Evolutionary conservation across 129 eudicot species (phyloP).

Genomic region (Arctium minus): DNA sequence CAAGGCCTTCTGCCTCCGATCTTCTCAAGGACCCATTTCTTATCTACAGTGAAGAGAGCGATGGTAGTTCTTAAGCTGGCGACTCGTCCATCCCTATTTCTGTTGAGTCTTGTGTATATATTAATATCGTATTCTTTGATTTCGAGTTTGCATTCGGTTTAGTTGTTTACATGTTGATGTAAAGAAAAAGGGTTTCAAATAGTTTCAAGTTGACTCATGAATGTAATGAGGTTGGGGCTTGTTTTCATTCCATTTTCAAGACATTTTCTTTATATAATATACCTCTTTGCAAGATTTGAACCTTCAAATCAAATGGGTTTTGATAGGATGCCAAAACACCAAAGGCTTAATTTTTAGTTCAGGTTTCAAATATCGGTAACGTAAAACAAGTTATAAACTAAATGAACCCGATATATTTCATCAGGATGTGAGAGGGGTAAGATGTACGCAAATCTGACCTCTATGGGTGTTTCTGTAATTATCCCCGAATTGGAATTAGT

Average conservation of each 20-base stretch:
- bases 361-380: not conserved
- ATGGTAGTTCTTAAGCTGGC: constrained; percentile 7
- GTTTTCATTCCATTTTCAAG: not conserved
- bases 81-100: not conserved
- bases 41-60: constrained; percentile 23
- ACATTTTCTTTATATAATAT: not conserved
- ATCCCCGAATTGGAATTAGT: not conserved
- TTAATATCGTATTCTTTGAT: constrained; percentile 3
- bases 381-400: not conserved
- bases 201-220: constrained; percentile 8
- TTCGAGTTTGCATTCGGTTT: not conserved
- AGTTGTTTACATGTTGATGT: not conserved
- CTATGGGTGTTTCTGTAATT: too few species aligned
- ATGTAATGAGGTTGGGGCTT: constrained; percentile 5
- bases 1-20: constrained; percentile 62
- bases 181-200: not conserved
- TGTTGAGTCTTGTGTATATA: not conserved
- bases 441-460: too few species aligned
- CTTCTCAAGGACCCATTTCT: constrained; percentile 76
- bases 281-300: not conserved
- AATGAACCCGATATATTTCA: too few species aligned
- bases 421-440: too few species aligned
- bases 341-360: not conserved
- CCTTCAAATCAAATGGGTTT: not conserved
- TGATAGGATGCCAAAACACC: not conserved